phyloP scores from a whole-genome alignment of 2,329 filamentous ascomycete species.

The Catunica adiposa region DNA sequence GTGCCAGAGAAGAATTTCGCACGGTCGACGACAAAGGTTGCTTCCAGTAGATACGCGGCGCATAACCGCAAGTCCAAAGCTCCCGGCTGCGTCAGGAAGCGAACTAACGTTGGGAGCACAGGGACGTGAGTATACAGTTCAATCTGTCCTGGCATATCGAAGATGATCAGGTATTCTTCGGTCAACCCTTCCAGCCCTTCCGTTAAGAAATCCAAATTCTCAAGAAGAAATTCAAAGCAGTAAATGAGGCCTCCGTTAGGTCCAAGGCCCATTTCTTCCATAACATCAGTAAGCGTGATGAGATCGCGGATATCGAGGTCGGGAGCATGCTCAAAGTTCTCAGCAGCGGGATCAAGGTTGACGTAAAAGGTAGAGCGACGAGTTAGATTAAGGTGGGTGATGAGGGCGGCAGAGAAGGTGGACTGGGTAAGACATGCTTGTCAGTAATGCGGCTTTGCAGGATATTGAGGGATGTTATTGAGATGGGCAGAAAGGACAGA shows the following conservation, averaged over 20 bases:
- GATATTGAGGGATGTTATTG: background rate
- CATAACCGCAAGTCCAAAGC: conserved; percentile 80
- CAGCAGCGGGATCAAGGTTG: conserved; percentile 93
- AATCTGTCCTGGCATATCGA: conserved; percentile 98
- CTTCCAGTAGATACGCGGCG: conserved; percentile 85
- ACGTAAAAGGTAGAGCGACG: conserved; percentile 94
- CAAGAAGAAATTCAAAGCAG: conserved; percentile 90
- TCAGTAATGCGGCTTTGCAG: conserved; percentile 21
- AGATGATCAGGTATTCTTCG: conserved; percentile 92
- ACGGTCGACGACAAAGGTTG: conserved; percentile 86
- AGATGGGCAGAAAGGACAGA: conserved; percentile 22
- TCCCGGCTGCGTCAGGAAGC: conserved; percentile 62
- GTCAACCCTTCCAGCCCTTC: conserved; percentile 71
- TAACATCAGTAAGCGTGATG: conserved; percentile 85
- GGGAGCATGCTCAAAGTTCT: conserved; percentile 77
- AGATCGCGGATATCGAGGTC: conserved; percentile 93
- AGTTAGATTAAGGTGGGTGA: conserved; percentile 79
- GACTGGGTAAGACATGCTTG: conserved; percentile 29
- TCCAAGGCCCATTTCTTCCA: conserved; percentile 83
- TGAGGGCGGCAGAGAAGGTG: conserved; percentile 86
- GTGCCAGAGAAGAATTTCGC: conserved; percentile 97
- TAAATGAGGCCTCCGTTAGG: conserved; percentile 89
- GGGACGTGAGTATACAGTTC: conserved; percentile 97
- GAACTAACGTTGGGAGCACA: conserved; percentile 69
- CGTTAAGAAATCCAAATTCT: conserved; percentile 83